Percentiles rank a stretch among this genome's conserved stretches.
Conservation (phyloP, 257 asterid genomes). For the Jacaranda mimosifolia region DNA sequence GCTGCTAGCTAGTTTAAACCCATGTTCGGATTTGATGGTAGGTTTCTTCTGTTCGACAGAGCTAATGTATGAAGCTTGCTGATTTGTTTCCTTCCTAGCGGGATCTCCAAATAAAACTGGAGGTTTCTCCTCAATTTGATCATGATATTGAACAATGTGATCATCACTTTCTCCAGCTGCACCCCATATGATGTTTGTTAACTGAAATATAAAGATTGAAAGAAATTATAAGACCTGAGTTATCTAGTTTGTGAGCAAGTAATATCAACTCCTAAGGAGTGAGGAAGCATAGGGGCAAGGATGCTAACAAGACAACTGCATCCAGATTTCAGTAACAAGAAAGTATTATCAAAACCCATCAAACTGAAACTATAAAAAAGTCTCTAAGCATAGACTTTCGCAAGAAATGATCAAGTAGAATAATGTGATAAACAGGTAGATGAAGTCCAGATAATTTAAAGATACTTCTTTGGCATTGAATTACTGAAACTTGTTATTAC, state of each 20-base stretch:
- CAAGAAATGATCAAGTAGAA: neutral
- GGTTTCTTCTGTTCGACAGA: constrained; percentile 54
- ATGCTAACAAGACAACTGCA: neutral
- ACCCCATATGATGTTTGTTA: constrained; percentile 84
- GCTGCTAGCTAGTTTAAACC: constrained; percentile 45
- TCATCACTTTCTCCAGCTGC: constrained; percentile 76
- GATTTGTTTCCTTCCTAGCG: constrained; percentile 59
- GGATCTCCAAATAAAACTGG: constrained; percentile 50
- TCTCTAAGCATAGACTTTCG: neutral
- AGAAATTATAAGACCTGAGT: constrained; percentile 30
- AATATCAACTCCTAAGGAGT: constrained; percentile 9
- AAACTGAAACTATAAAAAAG: constrained; percentile 27
- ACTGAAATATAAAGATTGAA: constrained; percentile 55
- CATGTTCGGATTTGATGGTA: constrained; percentile 45
- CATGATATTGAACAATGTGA: constrained; percentile 87
- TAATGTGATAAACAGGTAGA: constrained; percentile 3
- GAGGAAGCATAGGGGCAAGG: neutral
- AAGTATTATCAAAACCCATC: neutral
- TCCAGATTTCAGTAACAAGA: constrained; percentile 8
- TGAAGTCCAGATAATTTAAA: constrained; percentile 6
- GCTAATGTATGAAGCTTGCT: constrained; percentile 46
- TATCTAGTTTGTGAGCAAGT: constrained; percentile 21
- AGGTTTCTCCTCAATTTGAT: constrained; percentile 57
- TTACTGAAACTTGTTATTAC: neutral
- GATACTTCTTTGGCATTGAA: constrained; percentile 21